Evolutionary conservation across 2,329 filamentous ascomycete genomes (phyloP), one percentile per base, ranked within the genome.

Genomic region (Ascochyta pisi): DNA sequence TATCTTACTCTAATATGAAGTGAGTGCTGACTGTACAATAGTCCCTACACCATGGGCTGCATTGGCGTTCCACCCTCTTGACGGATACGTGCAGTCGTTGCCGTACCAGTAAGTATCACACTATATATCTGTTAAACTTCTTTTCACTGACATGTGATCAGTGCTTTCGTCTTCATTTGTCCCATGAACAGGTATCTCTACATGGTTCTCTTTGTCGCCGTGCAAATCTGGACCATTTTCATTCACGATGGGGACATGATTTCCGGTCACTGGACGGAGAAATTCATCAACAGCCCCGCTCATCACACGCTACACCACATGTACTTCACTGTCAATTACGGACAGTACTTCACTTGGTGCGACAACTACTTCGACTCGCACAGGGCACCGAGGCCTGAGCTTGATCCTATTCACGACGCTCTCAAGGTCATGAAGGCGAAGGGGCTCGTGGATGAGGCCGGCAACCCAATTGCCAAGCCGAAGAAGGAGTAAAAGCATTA

Each of bases 191-290:
- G 77, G 62, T 76, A 79, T 57, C 71, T 79, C 9, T 81, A 81
- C 71, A 60, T 81, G 48, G 60, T 74, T 23, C 76, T 81, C 43
- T 82, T 82, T 64, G 63, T 74, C 23, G 63, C 74, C 15, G 79
- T 82, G 41, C 78, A 81, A 65, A 69, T 82, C 63, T 82, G 79
- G 79, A 81, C 79, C 56, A 80, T 81, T 57, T 68, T 81, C 52
- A 81, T 81, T 48, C 79, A 81, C 69, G 79, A 81, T 60, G 79
- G 79, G 59, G 79, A 81, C 73, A 80, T 80, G 76, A 79, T 81
- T 47, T 72, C 78, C 13, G 78, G 76, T 47, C 78, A 81, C 62
- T 80, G 77, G 76, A 70, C 76, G 16, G 78, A 80, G 55, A 78
- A 76, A 57, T 80, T 74, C 62, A 77, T 81, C 73, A 81, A 81